Percentiles rank a stretch among this genome's conserved stretches.
These are phyloP conservation scores for Trichoderma arundinaceum DNA, from an alignment of 2,329 filamentous ascomycete genomes.

Conservation along the genomic window DNA sequence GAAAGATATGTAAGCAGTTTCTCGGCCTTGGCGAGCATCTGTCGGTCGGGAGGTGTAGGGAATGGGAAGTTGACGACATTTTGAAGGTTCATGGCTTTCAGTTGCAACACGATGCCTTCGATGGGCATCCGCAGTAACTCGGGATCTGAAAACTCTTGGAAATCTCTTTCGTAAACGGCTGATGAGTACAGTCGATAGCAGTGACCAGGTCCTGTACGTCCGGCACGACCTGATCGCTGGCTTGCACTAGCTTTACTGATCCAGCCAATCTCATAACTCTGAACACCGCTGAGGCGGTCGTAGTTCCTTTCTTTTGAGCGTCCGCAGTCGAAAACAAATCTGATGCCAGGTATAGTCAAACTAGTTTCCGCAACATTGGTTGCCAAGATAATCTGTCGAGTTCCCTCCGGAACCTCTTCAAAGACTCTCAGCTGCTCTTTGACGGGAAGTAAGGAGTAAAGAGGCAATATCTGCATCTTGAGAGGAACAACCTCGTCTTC, in stretches of 20 bases:
- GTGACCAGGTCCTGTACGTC: conserved; percentile 92
- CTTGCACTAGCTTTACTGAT: conserved; percentile 96
- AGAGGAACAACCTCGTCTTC: conserved; percentile 64
- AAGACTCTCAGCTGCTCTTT: conserved; percentile 92
- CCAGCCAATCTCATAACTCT: conserved; percentile 94
- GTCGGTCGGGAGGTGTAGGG: conserved; percentile 82
- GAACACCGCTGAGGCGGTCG: conserved; percentile 85
- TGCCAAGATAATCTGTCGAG: conserved; percentile 84
- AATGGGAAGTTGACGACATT: conserved; percentile 95
- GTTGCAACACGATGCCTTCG: conserved; percentile 87
- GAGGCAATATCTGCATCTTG: conserved; percentile 85
- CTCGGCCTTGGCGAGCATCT: conserved; percentile 81
- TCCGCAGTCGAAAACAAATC: conserved; percentile 95
- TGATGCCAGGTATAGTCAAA: conserved; percentile 92
- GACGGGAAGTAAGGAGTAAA: conserved; percentile 91
- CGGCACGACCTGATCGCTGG: conserved; percentile 90
- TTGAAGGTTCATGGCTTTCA: conserved; percentile 93
- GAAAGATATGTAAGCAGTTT: conserved; percentile 84
- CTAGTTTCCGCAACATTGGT: conserved; percentile 98
- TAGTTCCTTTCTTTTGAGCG: conserved; percentile 91
- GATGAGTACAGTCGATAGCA: conserved; percentile 95
- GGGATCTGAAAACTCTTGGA: conserved; percentile 82
- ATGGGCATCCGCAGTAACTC: conserved; percentile 91
- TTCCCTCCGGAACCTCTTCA: conserved; percentile 79
- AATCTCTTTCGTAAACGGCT: conserved; percentile 89